Conservation (phyloP, 2,329 filamentous ascomycete species). For the Fusarium nodosum region DNA sequence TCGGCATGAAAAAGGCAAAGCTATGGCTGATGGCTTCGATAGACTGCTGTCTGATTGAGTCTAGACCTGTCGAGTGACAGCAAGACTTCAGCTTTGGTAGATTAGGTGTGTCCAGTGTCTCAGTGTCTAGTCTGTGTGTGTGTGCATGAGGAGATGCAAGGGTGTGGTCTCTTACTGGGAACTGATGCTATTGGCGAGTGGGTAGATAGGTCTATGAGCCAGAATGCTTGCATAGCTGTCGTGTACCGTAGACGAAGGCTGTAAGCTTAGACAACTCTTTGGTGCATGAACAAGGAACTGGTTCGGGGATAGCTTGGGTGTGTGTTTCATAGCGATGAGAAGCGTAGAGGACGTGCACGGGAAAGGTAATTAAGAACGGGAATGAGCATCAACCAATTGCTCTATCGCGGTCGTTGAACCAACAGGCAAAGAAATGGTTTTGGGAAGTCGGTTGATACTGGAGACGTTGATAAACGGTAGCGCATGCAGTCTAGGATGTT, state of each 20-base stretch:
- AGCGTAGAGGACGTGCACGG: constrained; percentile 16
- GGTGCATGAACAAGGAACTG: constrained; percentile 10
- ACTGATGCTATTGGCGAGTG: constrained; percentile 11
- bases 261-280: constrained; percentile 1
- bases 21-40: constrained; percentile 1
- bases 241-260: not conserved
- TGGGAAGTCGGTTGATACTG: not conserved
- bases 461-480: constrained; percentile 24
- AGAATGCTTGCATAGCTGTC: not conserved
- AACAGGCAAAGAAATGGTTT: not conserved
- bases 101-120: constrained; percentile 13
- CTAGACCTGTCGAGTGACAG: constrained; percentile 33
- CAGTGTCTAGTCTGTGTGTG: not conserved
- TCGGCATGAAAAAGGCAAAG: constrained; percentile 24
- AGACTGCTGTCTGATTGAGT: constrained; percentile 17
- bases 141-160: constrained; percentile 9
- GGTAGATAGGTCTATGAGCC: constrained; percentile 5
- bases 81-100: constrained; percentile 30
- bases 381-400: constrained; percentile 3
- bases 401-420: not conserved
- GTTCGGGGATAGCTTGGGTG: constrained; percentile 1
- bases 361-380: constrained; percentile 3
- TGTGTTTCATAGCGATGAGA: constrained; percentile 8
- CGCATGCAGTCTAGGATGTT: constrained; percentile 1
- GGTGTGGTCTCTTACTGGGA: constrained; percentile 9